Evolutionary conservation across 2,329 filamentous ascomycete species (phyloP), one percentile per base, ranked within the genome.

Genomic region (Ophiostoma populinum): DNA sequence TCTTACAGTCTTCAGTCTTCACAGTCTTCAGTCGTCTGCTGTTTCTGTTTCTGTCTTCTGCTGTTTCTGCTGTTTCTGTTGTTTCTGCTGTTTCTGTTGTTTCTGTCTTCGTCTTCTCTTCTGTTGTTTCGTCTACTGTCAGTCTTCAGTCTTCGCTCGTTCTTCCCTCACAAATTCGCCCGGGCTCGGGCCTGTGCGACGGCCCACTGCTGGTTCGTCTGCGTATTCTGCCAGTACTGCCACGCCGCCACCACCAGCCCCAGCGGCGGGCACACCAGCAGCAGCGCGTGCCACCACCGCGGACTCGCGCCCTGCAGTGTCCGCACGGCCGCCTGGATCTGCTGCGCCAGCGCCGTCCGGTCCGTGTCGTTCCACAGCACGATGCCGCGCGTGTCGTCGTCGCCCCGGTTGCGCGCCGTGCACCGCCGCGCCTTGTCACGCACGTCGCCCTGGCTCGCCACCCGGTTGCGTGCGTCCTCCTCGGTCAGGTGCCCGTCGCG

Each of bases 341-440:
- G 73, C 34, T 50, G 54, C 54, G 70, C 67, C 49, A 98, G 54
- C 42, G 83, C 71, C 24, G 73, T 74, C 49, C 64, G 75, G 31
- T 71, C 72, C 3, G 70, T 71, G 56, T 95, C 87, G 57, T 98
- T 98, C 81, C 81, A 90, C 17, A 98, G 67, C 22, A 94, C 82
- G 4, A 85, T 67, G 0, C 86, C 87, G 71, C 2, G 13, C 18
- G 4, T n/a, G n/a, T n/a, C n/a, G n/a, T 15, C 19, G 5, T 12
- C 22, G 6, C 71, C 72, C 29, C 56, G 52, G 34, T 63, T 69
- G 30, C 83, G 62, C 31, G 67, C 72, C 55, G 79, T 63, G 41
- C 76, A 81, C 51, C 82, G 63, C 51, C 67, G 65, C 13, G 81
- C 86, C 65, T 95, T 95, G 47, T 80, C 70, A 44, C 73, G 63